Percentiles rank a stretch among this genome's conserved stretches.
Conservation (phyloP, 129 eudicot genomes). For the Tagetes erecta region DNA sequence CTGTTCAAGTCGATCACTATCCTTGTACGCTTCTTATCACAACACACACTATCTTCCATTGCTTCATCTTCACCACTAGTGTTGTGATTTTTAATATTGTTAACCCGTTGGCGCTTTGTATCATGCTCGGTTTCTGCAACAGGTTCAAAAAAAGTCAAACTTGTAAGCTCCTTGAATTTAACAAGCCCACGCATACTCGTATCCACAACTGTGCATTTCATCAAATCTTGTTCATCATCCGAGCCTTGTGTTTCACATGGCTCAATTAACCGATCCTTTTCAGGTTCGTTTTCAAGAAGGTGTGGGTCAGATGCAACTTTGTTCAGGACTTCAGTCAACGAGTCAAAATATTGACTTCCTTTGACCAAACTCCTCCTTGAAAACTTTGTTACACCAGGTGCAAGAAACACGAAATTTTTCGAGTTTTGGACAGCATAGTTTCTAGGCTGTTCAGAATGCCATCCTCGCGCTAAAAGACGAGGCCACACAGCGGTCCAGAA, state of each 20-base stretch:
- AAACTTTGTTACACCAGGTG: slow-evolving; percentile 60
- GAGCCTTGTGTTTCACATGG: slow-evolving; percentile 14
- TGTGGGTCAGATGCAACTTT: slow-evolving; percentile 56
- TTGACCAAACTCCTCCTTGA: slow-evolving; percentile 49
- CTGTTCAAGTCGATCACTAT: slow-evolving; percentile 42
- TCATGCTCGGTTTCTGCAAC: slow-evolving; percentile 3
- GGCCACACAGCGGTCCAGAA: slow-evolving; percentile 81
- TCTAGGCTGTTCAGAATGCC: slow-evolving; percentile 61
- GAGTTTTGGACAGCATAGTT: slow-evolving; percentile 30
- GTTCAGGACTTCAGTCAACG: slow-evolving; percentile 45
- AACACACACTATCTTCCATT: not conserved
- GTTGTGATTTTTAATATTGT: not conserved
- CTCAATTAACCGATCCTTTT: slow-evolving; percentile 23
- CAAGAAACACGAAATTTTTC: slow-evolving; percentile 51
- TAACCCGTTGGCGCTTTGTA: slow-evolving; percentile 6
- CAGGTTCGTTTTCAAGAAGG: slow-evolving; percentile 49
- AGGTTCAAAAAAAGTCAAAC: slow-evolving; percentile 26
- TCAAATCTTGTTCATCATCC: slow-evolving; percentile 15
- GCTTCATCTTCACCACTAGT: slow-evolving; percentile 17
- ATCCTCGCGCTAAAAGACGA: slow-evolving; percentile 60
- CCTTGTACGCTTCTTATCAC: slow-evolving; percentile 17
- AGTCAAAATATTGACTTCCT: slow-evolving; percentile 62
- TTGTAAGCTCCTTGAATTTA: slow-evolving; percentile 34
- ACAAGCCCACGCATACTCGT: slow-evolving; percentile 37
- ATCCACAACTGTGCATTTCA: slow-evolving; percentile 44